Conservation (phyloP, 2,329 filamentous ascomycete species). For the Stemphylium vesicarium region DNA sequence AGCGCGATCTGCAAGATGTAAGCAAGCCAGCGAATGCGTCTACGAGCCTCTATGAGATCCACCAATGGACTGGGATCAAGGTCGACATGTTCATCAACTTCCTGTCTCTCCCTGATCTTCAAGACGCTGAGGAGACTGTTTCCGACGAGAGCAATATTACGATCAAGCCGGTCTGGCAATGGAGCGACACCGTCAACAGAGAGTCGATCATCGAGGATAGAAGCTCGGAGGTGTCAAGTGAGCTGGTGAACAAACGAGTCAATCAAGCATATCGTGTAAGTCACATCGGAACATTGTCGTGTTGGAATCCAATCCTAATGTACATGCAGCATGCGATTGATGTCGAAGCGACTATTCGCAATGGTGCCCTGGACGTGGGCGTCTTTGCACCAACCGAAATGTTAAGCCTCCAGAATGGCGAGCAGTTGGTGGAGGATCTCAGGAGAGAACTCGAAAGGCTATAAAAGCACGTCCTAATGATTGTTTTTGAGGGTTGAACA, state of each 20-base stretch:
- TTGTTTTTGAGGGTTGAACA: too few species aligned
- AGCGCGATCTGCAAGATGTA: conserved; percentile 71
- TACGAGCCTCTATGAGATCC: conserved; percentile 73
- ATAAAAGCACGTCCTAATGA: not conserved
- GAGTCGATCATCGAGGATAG: conserved; percentile 13
- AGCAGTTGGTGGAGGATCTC: conserved; percentile 46
- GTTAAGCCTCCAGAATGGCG: conserved; percentile 48
- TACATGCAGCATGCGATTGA: conserved; percentile 58
- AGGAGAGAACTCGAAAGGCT: conserved; percentile 10
- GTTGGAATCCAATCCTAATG: conserved; percentile 14
- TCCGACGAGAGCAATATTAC: conserved; percentile 15
- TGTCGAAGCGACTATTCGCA: conserved; percentile 59
- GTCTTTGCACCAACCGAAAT: conserved; percentile 58
- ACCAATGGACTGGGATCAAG: conserved; percentile 73
- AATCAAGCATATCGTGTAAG: conserved; percentile 50
- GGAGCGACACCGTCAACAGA: conserved; percentile 28
- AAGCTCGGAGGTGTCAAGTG: conserved; percentile 21
- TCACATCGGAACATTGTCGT: not conserved
- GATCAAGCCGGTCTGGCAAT: conserved; percentile 25
- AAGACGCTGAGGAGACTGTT: conserved; percentile 11
- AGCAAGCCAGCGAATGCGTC: conserved; percentile 60
- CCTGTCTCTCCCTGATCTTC: conserved; percentile 60
- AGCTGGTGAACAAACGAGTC: conserved; percentile 31
- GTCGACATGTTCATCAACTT: conserved; percentile 85
- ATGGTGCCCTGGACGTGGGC: conserved; percentile 59